Base-by-base conservation (phyloP, 1,139 yeast genomes). In the Suhomyces maxii region DNA sequence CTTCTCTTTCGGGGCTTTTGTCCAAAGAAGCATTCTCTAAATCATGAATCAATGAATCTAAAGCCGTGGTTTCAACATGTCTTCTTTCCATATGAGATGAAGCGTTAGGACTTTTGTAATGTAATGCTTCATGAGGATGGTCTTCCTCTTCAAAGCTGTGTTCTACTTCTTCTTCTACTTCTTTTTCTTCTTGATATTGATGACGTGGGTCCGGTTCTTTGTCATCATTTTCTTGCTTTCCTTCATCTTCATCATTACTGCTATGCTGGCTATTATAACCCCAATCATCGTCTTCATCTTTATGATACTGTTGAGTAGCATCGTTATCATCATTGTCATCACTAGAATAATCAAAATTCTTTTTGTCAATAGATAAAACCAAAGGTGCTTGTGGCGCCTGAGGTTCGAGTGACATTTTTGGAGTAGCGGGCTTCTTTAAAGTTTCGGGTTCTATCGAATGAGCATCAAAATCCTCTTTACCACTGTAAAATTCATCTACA, bases 11-110 rank as follows among this genome's bases (percentile, higher is more conserved):
- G 1, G 52, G 42, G 6, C 44, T 39, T 18, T 43, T 45, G n/a
- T 49, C 47, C 23, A 49, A 41, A 1, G 71, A 62, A 10, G 65
- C 60, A 40, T 57, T 56, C 45, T 64, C 67, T 34, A 73, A 57
- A 47, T 73, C 77, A 47, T 65, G 60, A 10, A 73, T 71, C 34
- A 72, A 57, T 4, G 73, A 64, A 45, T 73, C 77, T 39, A 70
- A 56, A 2, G 69, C 67, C 40, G 63, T 69, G 3, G 64, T 61
- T 37, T 58, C 44, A 23, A 36, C 37, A 9, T 36, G 41, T 25
- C 39, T 40, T 37, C 49, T 42, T 14, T 37, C 31, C 9, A 11
- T 31, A 8, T 31, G 37, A 7, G 9, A 18, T 31, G 34, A 12
- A 10, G 18, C 26, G 1, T 41, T 30, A 1, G 38, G 46, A 31